These are phyloP conservation scores for Ustilago hordei DNA, from an alignment of 1,284 basidiomycete genomes.

Conservation along the genomic window DNA sequence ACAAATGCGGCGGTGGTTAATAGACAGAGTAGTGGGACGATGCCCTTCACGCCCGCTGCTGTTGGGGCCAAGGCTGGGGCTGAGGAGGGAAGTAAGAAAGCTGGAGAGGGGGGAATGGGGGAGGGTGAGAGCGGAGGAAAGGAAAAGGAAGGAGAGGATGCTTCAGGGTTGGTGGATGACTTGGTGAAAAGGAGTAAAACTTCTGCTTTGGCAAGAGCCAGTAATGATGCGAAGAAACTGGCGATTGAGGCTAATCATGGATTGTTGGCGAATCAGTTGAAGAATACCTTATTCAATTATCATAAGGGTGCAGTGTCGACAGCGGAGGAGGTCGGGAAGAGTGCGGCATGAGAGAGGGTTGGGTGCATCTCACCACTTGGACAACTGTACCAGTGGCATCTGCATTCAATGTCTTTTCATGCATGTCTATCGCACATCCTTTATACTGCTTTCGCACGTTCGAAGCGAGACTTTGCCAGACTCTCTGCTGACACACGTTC, in stretches of 20 bases:
- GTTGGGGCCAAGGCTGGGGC: background rate
- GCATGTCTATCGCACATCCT: no score
- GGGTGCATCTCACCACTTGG: no score
- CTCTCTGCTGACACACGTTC: no score
- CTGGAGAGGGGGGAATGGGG: background rate
- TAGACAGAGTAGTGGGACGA: background rate
- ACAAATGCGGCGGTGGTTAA: constrained; percentile 6
- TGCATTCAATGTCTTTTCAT: no score
- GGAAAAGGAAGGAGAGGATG: background rate
- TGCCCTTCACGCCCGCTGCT: constrained; percentile 5
- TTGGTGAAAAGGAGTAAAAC: background rate
- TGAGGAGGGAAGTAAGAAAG: background rate
- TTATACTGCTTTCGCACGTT: no score
- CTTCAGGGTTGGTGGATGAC: constrained; percentile 1
- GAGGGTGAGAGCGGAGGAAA: background rate
- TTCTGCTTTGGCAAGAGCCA: constrained; percentile 14
- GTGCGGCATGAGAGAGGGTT: no score
- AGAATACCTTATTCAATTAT: constrained; percentile 74
- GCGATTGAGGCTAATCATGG: constrained; percentile 90
- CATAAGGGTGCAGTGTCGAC: background rate
- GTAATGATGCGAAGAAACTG: constrained; percentile 78
- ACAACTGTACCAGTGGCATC: no score
- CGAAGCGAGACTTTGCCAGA: no score
- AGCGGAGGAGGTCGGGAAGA: no score
- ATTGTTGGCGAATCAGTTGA: constrained; percentile 86